Percentiles rank a stretch among this genome's conserved stretches.
Conservation (phyloP, 2,329 filamentous ascomycete species). For the Fusarium dlaminii region DNA sequence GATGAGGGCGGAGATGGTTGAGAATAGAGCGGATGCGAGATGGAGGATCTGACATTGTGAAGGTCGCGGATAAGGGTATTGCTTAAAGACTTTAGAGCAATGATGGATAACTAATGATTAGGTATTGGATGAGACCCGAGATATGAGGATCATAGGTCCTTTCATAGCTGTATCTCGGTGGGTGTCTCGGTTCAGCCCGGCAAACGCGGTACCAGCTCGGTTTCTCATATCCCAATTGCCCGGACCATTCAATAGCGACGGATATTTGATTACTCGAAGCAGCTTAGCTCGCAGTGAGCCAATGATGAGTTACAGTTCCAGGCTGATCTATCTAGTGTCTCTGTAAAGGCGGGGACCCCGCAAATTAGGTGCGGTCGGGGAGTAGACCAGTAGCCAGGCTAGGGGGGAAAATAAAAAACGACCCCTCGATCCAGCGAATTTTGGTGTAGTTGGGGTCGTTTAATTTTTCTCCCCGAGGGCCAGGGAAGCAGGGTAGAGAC, state of each 20-base stretch:
- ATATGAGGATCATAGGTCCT: slow-evolving; percentile 16
- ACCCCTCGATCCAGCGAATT: too few species aligned
- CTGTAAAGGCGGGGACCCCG: slow-evolving; percentile 32
- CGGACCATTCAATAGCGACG: slow-evolving; percentile 6
- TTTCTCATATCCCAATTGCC: slow-evolving; percentile 35
- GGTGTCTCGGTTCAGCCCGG: slow-evolving; percentile 43
- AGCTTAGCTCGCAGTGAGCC: slow-evolving; percentile 19
- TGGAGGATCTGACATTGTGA: slow-evolving; percentile 69
- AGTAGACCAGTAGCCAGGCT: background rate
- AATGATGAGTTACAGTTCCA: slow-evolving; percentile 26
- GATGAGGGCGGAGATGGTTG: slow-evolving; percentile 56
- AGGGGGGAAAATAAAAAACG: too few species aligned
- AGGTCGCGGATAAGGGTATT: background rate
- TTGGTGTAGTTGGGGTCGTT: too few species aligned
- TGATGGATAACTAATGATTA: background rate
- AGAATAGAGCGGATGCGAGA: slow-evolving; percentile 69
- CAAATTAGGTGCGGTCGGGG: slow-evolving; percentile 7
- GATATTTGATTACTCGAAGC: slow-evolving; percentile 13
- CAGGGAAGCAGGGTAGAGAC: background rate
- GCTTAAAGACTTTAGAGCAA: background rate
- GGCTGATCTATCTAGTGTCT: slow-evolving; percentile 18
- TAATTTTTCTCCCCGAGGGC: too few species aligned
- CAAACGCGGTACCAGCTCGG: slow-evolving; percentile 41
- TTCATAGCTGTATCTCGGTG: slow-evolving; percentile 36
- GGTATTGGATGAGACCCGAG: background rate